Conservation (phyloP, 1,284 basidiomycete genomes). For the Apiotrichum mycotoxinovorans region DNA sequence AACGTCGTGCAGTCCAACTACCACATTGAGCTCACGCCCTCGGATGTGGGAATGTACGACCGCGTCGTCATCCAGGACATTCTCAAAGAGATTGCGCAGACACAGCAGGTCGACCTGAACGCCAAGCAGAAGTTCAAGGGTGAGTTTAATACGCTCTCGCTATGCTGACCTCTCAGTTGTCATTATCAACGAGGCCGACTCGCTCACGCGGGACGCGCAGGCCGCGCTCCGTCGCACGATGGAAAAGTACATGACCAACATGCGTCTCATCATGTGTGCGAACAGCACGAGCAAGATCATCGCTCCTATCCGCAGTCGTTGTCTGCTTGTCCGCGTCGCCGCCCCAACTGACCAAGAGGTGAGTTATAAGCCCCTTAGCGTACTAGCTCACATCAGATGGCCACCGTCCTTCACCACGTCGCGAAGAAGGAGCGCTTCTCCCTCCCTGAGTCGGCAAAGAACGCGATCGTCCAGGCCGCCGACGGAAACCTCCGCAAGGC, state of each 20-base stretch:
- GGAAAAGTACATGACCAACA: slow-evolving; percentile 99
- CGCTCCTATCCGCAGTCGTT: slow-evolving; percentile 92
- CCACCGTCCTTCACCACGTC: slow-evolving; percentile 71
- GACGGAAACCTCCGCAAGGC: slow-evolving; percentile 93
- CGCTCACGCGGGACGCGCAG: slow-evolving; percentile 90
- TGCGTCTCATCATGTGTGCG: slow-evolving; percentile 96
- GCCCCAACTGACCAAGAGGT: slow-evolving; percentile 79
- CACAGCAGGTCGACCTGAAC: slow-evolving; percentile 93
- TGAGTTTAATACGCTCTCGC: slow-evolving; percentile 40
- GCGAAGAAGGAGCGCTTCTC: slow-evolving; percentile 77
- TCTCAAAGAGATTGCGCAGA: slow-evolving; percentile 97
- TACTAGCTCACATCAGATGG: slow-evolving; percentile 60
- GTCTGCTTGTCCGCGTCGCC: slow-evolving; percentile 87
- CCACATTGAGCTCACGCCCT: slow-evolving; percentile 96
- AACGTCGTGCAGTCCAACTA: slow-evolving; percentile 97
- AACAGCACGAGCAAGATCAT: slow-evolving; percentile 96
- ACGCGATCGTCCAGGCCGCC: slow-evolving; percentile 73
- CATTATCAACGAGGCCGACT: slow-evolving; percentile 96
- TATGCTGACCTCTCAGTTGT: slow-evolving; percentile 61
- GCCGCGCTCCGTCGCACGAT: slow-evolving; percentile 95
- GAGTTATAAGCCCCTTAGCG: slow-evolving; percentile 29
- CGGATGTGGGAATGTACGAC: slow-evolving; percentile 97
- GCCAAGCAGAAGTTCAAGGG: slow-evolving; percentile 97
- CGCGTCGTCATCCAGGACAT: slow-evolving; percentile 94
- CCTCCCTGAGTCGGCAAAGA: slow-evolving; percentile 69